Evolutionary conservation across 208 protist genomes (phyloP), one percentile per base, ranked within the genome.

Genomic region (Acanthamoeba healyi): DNA sequence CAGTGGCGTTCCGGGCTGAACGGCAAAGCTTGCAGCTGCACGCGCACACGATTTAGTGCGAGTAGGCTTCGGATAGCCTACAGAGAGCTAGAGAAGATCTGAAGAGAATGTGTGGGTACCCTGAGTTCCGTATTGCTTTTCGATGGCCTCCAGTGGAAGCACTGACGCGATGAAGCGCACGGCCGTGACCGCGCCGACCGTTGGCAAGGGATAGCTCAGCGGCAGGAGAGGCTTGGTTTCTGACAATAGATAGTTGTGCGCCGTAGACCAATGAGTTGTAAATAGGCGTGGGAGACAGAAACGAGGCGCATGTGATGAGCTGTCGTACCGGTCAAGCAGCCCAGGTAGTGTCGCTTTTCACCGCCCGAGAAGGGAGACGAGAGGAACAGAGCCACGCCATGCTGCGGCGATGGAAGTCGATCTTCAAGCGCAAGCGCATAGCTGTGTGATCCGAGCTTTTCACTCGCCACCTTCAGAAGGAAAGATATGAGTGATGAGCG

Each of bases 251-350:
- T n/a, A n/a, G n/a, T n/a, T n/a, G n/a, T n/a, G n/a, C n/a, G n/a
- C n/a, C n/a, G n/a, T n/a, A n/a, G n/a, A n/a, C n/a, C 63, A 29
- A 26, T 32, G 9, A 0, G 19, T 65, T 12, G n/a, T 12, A 38
- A 7, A 38, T 5, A 5, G 56, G 56, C 24, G 24, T 29, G 4
- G 63, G 9, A 70, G 12, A 49, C 44, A 49, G 44, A 12, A 12
- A 49, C 44, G 12, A 49, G 44, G 44, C 12, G 44, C 44, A 49
- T 4, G 44, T 15, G 44, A 49, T 0, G 17, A 65, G 56, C 56
- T 65, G 56, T 65, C 63, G 29, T 70, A 70, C 63, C 63, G 67
- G 67, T 87, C 42, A 87, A 38, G 77, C 77, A 87, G 44, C 77
- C 77, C 4, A 87, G 26, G 32, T 40, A 61, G 44, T 87, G 77